Base-by-base conservation (phyloP, 1,284 basidiomycete genomes). In the Cryptococcus wingfieldii region DNA sequence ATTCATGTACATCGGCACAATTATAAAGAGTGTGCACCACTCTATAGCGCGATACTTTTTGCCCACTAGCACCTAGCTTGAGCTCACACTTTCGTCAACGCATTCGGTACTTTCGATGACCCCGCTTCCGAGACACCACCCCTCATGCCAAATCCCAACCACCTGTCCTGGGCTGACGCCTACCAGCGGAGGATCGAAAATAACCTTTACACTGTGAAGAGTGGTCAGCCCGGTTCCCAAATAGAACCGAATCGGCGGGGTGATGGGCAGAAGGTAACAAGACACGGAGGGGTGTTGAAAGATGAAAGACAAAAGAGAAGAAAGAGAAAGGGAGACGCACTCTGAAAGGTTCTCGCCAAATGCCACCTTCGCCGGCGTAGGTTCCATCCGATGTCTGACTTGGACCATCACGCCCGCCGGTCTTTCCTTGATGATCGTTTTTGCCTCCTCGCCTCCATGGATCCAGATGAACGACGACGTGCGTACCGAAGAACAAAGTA, bases 121-220 rank as follows among this genome's bases (percentile, higher is more conserved):
- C 18, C 89, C 93, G 68, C 87, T 89, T 3, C 92, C 92, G 25
- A 95, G 79, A 75, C 90, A 93, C 84, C 86, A 86, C 53, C 86
- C 82, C 2, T 78, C 83, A 56, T 85, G 80, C 78, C 86, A 95
- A 6, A 95, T 60, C 0, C 82, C 86, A 7, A 85, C 86, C 31
- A 88, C 82, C 72, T 96, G 93, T 2, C 92, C 92, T 0, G 83
- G 80, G 0, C 90, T 82, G n/a, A 91, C 84, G 4, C 84, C 86
- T 47, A 82, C 81, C 48, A 89, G 81, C 0, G 85, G 83, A 43
- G 82, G 75, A 45, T 80, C 77, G 62, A 89, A 87, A 3, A 63
- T 51, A 25, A 79, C 67, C 8, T 50, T 14, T 68, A 70, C 51
- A 86, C 80, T 23, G 67, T 34, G 31, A 34, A 34, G 10, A 10